Conservation (phyloP, 805 yeast genomes). For the Hanseniaspora valbyensis region DNA sequence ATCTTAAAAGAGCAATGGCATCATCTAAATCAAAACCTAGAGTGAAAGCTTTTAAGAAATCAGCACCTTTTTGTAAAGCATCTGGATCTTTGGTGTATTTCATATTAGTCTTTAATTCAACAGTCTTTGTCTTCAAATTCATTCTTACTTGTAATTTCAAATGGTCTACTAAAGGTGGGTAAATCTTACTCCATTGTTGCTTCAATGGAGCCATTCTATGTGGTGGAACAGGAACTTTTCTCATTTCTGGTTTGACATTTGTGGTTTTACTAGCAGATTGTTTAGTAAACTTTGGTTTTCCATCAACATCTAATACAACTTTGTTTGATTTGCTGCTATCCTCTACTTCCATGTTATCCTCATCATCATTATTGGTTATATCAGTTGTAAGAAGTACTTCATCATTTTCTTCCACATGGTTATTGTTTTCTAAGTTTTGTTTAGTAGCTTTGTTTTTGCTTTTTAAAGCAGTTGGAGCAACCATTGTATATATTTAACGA, state of each 20-base stretch:
- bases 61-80: constrained; percentile 96
- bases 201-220: constrained; percentile 93
- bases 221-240: constrained; percentile 92
- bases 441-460: background rate
- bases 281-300: constrained; percentile 74
- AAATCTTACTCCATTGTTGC: constrained; percentile 82
- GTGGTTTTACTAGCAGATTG: constrained; percentile 48
- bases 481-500: constrained; percentile 12
- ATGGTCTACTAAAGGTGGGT: constrained; percentile 92
- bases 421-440: no score
- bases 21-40: constrained; percentile 96
- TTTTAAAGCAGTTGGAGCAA: constrained; percentile 16
- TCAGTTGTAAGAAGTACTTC: constrained; percentile 24
- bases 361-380: constrained; percentile 29
- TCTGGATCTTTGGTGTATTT: constrained; percentile 79
- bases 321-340: constrained; percentile 19
- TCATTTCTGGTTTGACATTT: constrained; percentile 67
- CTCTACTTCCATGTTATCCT: constrained; percentile 28
- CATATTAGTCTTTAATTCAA: constrained; percentile 72
- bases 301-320: constrained; percentile 56
- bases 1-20: constrained; percentile 83
- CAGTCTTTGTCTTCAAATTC: constrained; percentile 80
- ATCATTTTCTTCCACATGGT: constrained; percentile 24
- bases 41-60: constrained; percentile 88
- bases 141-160: constrained; percentile 89